phyloP scores from a whole-genome alignment of 139 green algal genomes.

The Chlorella sp. region DNA sequence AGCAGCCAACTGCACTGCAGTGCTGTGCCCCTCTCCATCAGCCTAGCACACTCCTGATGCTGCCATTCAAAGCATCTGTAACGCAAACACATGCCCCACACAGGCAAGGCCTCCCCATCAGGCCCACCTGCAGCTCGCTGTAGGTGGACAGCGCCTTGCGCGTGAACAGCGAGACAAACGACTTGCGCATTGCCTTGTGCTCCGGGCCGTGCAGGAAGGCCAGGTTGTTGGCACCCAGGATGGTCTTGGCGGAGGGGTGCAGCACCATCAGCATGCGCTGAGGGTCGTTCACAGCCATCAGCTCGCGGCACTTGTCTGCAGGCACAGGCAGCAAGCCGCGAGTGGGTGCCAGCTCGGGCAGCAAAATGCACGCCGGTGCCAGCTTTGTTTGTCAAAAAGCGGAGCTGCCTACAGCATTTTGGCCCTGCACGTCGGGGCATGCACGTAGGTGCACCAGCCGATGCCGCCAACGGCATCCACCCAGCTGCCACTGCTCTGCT shows the following conservation, averaged over 20 bases:
- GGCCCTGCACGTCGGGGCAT: too few species aligned
- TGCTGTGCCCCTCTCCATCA: too few species aligned
- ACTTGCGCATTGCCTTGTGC: conserved; percentile 82
- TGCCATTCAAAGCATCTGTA: too few species aligned
- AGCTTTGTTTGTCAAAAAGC: too few species aligned
- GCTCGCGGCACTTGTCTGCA: conserved; percentile 66
- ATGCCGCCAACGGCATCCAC: too few species aligned
- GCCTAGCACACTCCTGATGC: too few species aligned
- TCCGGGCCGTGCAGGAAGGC: conserved; percentile 81
- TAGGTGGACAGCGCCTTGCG: conserved; percentile 84
- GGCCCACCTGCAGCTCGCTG: conserved; percentile 57
- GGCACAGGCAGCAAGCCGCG: background rate
- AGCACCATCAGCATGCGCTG: conserved; percentile 75
- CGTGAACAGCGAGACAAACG: conserved; percentile 89
- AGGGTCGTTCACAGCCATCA: conserved; percentile 69
- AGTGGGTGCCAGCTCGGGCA: too few species aligned
- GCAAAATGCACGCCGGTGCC: too few species aligned
- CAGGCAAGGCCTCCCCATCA: background rate
- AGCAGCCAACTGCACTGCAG: too few species aligned
- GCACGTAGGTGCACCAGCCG: too few species aligned
- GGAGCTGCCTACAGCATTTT: background rate
- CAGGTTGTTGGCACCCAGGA: conserved; percentile 85
- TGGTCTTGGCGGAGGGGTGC: conserved; percentile 83
- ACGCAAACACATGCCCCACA: too few species aligned
- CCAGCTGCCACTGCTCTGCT: too few species aligned